Evolutionary conservation across 2,329 filamentous ascomycete genomes (phyloP).

Genomic region (Diaporthe citrichinensis): DNA sequence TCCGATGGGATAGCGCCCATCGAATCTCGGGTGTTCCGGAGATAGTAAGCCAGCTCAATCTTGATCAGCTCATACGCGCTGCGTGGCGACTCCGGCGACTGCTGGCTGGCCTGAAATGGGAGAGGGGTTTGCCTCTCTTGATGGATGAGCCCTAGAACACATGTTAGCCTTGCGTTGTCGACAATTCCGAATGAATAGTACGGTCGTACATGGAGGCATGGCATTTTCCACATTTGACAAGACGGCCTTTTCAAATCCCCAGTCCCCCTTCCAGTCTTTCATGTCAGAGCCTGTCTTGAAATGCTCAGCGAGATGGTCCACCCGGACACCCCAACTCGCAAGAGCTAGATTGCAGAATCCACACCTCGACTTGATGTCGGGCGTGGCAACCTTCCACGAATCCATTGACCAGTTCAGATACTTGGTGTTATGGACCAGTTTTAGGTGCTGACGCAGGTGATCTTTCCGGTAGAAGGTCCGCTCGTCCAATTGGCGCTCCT

Average conservation of each 20-base stretch:
- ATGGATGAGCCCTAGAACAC: conserved; percentile 71
- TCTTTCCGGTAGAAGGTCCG: conserved; percentile 78
- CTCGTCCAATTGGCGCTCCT: conserved; percentile 73
- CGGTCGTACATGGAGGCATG: conserved; percentile 73
- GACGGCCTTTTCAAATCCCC: conserved; percentile 75
- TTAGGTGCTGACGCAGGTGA: conserved; percentile 76
- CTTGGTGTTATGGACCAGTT: conserved; percentile 74
- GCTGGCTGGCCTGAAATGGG: conserved; percentile 65
- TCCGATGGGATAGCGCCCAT: conserved; percentile 61
- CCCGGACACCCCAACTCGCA: conserved; percentile 72
- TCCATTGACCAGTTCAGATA: conserved; percentile 76
- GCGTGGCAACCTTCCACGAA: conserved; percentile 71
- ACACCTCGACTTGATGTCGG: conserved; percentile 74
- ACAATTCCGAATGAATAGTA: conserved; percentile 45
- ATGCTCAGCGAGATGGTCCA: conserved; percentile 76
- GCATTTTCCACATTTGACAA: conserved; percentile 76
- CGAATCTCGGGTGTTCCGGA: conserved; percentile 59
- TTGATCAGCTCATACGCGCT: conserved; percentile 75
- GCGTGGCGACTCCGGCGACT: conserved; percentile 61
- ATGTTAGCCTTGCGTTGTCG: not conserved
- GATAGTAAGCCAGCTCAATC: conserved; percentile 68
- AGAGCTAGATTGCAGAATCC: conserved; percentile 76
- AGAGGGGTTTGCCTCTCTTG: conserved; percentile 71
- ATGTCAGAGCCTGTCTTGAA: conserved; percentile 77
- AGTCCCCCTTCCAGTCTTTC: conserved; percentile 79